Conservation (phyloP, 2,329 filamentous ascomycete species). For the Aureobasidium sp. region DNA sequence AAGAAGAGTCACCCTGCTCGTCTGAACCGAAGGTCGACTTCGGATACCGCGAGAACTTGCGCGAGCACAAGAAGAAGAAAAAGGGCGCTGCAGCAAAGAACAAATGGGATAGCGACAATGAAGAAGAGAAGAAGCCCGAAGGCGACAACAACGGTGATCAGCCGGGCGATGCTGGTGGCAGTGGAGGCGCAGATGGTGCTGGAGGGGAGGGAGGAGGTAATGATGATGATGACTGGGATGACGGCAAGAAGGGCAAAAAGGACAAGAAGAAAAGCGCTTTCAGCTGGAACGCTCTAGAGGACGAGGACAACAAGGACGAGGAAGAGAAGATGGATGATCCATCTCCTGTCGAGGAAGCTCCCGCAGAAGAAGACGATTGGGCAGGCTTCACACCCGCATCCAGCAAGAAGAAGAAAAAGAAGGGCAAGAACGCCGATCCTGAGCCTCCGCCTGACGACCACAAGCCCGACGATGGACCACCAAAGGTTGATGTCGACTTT, state of each 20-base stretch:
- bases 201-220: slow-evolving; percentile 24
- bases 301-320: slow-evolving; percentile 11
- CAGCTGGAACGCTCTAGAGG: slow-evolving; percentile 13
- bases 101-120: slow-evolving; percentile 39
- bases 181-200: slow-evolving; percentile 24
- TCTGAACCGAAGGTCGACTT: slow-evolving; percentile 46
- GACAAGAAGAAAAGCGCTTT: slow-evolving; percentile 23
- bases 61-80: slow-evolving; percentile 47
- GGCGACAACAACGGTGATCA: slow-evolving; percentile 30
- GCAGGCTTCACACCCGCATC: slow-evolving; percentile 16
- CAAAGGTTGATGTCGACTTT: slow-evolving; percentile 41
- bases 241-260: slow-evolving; percentile 26
- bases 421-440: slow-evolving; percentile 21
- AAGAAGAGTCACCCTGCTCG: not conserved
- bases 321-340: not conserved
- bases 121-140: slow-evolving; percentile 39
- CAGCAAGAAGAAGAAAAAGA: slow-evolving; percentile 28
- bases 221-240: slow-evolving; percentile 26
- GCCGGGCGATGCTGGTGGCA: slow-evolving; percentile 21
- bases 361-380: slow-evolving; percentile 19
- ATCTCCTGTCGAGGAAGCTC: slow-evolving; percentile 1
- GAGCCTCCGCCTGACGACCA: slow-evolving; percentile 16
- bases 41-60: slow-evolving; percentile 41
- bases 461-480: slow-evolving; percentile 37
- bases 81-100: slow-evolving; percentile 30